A percentile compares a stretch with the other conserved stretches of the same genome.
Evolutionary conservation across 192 early-diverging fungal species (phyloP).

Genomic region (Helicostylum pulchrum): DNA sequence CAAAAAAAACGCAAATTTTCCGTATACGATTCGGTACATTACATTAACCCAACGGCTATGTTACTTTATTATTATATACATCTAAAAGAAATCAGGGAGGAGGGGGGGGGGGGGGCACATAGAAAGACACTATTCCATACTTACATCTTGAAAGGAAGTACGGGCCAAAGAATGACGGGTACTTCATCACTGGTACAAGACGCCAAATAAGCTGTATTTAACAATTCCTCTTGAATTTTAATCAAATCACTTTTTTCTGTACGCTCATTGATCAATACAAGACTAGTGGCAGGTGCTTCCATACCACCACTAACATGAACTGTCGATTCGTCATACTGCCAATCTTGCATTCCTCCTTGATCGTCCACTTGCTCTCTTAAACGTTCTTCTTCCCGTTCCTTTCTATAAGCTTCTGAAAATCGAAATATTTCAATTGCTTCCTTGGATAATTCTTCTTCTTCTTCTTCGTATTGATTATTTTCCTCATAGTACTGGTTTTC

Average conservation of each 20-base stretch:
- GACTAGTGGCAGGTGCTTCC: slow-evolving; percentile 19
- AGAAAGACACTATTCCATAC: too few species aligned
- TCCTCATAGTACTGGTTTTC: not conserved
- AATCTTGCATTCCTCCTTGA: not conserved
- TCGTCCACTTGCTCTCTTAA: not conserved
- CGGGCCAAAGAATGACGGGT: slow-evolving; percentile 19
- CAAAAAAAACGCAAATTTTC: too few species aligned
- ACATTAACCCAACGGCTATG: too few species aligned
- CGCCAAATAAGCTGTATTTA: slow-evolving; percentile 20
- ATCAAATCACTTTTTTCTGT: not conserved
- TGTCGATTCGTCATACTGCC: slow-evolving; percentile 16
- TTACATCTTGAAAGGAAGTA: slow-evolving; percentile 15
- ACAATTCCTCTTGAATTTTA: slow-evolving; percentile 11
- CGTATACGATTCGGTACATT: too few species aligned
- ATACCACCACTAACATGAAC: slow-evolving; percentile 7
- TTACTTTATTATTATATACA: too few species aligned
- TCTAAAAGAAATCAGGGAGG: too few species aligned
- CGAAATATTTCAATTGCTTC: slow-evolving; percentile 28
- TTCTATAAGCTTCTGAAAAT: slow-evolving; percentile 30
- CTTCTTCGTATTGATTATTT: not conserved
- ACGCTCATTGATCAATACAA: not conserved
- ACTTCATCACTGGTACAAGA: not conserved
- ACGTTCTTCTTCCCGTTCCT: slow-evolving; percentile 17
- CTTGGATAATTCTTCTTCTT: slow-evolving; percentile 8
- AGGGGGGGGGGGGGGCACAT: too few species aligned